Percentiles rank a stretch among this genome's conserved stretches.
phyloP scores from a whole-genome alignment of 495 filamentous ascomycete genomes.

The Mycothermus thermophilus region DNA sequence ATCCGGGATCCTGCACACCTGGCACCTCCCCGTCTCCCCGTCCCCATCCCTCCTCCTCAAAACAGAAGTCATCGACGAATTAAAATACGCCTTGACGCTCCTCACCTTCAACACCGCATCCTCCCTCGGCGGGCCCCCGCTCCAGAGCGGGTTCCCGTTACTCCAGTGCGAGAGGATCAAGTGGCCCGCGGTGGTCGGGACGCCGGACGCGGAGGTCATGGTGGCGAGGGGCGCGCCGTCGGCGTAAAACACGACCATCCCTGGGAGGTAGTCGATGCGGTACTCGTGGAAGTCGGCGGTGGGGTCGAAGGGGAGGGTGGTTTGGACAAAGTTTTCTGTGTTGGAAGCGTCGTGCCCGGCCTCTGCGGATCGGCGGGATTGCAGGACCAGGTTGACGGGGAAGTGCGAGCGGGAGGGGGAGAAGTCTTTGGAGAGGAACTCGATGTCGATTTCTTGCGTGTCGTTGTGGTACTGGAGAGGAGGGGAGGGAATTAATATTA shows the following conservation, averaged over 20 bases:
- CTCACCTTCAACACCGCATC: slow-evolving; percentile 47
- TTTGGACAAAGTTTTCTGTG: slow-evolving; percentile 39
- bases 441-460: slow-evolving; percentile 68
- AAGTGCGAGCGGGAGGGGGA: slow-evolving; percentile 28
- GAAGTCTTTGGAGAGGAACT: slow-evolving; percentile 52
- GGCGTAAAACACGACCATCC: slow-evolving; percentile 47
- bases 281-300: slow-evolving; percentile 54
- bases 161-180: slow-evolving; percentile 64
- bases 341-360: slow-evolving; percentile 42
- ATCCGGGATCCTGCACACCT: slow-evolving; percentile 48
- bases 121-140: slow-evolving; percentile 46
- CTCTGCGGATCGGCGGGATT: slow-evolving; percentile 41
- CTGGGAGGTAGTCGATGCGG: slow-evolving; percentile 58
- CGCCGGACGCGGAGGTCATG: slow-evolving; percentile 30
- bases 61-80: slow-evolving; percentile 47
- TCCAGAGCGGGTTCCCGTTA: slow-evolving; percentile 58
- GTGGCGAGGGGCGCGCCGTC: slow-evolving; percentile 41
- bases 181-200: slow-evolving; percentile 46
- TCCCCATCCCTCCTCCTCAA: too few species aligned
- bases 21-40: slow-evolving; percentile 32
- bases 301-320: slow-evolving; percentile 48
- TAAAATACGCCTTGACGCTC: slow-evolving; percentile 69
- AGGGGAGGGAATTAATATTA: too few species aligned
- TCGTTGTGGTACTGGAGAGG: slow-evolving; percentile 51
- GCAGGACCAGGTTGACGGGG: slow-evolving; percentile 59